These are phyloP conservation scores for Petunia hybrid DNA, from an alignment of 305 asterid species.

Conservation along the genomic window DNA sequence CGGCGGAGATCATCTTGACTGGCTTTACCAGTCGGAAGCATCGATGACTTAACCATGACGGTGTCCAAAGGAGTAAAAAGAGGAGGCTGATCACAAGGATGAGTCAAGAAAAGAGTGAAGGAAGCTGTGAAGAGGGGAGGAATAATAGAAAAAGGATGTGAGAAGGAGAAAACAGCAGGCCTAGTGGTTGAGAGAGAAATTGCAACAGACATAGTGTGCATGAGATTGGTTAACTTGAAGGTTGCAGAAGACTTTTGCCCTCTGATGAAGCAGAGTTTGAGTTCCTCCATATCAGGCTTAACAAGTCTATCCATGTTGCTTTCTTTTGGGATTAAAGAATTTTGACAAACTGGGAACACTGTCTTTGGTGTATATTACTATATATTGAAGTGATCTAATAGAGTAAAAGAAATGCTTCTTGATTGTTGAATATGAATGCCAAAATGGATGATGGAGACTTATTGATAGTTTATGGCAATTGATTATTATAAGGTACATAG, in stretches of 20 bases:
- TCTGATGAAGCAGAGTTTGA: conserved; percentile 52
- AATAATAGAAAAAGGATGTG: conserved; percentile 56
- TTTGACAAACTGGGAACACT: conserved; percentile 13
- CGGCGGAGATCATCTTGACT: conserved; percentile 62
- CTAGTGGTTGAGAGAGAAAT: conserved; percentile 65
- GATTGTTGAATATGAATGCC: conserved; percentile 7
- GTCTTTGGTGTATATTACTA: too few species aligned
- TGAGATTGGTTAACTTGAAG: conserved; percentile 65
- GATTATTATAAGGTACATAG: not conserved
- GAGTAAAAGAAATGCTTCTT: not conserved
- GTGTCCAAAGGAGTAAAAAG: conserved; percentile 51
- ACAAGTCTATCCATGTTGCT: conserved; percentile 70
- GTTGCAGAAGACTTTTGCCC: conserved; percentile 56
- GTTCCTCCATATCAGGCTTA: conserved; percentile 57
- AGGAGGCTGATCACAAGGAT: conserved; percentile 54
- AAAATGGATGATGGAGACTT: not conserved
- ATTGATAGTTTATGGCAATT: not conserved
- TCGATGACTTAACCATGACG: conserved; percentile 57
- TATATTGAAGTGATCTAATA: not conserved
- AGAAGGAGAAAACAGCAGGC: conserved; percentile 54
- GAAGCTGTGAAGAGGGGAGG: conserved; percentile 66
- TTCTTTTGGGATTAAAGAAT: not conserved
- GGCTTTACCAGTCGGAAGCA: conserved; percentile 83
- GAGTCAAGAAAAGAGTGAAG: conserved; percentile 45
- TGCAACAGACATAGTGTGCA: conserved; percentile 93